These are phyloP conservation scores for Hygrophorus russula DNA, from an alignment of 768 basidiomycete species.

Conservation along the genomic window DNA sequence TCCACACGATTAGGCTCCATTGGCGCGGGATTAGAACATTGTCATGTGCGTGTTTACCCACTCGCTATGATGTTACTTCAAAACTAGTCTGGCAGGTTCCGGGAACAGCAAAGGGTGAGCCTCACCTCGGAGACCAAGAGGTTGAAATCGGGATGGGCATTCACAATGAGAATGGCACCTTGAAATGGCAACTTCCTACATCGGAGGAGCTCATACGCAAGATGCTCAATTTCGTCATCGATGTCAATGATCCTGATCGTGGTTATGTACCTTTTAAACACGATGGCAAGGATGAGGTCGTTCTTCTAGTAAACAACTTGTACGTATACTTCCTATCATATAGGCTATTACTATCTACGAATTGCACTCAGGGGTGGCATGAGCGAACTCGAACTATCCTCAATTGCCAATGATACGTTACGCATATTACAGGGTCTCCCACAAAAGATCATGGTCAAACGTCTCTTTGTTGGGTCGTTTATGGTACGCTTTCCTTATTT, in stretches of 20 bases:
- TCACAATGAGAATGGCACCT: slow-evolving; percentile 79
- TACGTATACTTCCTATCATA: too few relatives aligned
- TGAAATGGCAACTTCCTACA: slow-evolving; percentile 58
- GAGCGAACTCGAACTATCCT: slow-evolving; percentile 72
- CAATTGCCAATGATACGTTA: slow-evolving; percentile 51
- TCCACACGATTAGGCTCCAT: slow-evolving; percentile 66
- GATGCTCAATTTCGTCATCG: slow-evolving; percentile 59
- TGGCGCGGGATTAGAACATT: slow-evolving; percentile 82
- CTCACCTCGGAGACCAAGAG: slow-evolving; percentile 47
- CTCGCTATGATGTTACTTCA: neutral
- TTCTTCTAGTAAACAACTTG: slow-evolving; percentile 80
- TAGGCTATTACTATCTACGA: too few relatives aligned
- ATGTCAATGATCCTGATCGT: slow-evolving; percentile 65
- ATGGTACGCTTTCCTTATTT: slow-evolving; percentile 44
- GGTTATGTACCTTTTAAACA: slow-evolving; percentile 58
- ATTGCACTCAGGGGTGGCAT: slow-evolving; percentile 39
- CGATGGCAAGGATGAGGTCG: slow-evolving; percentile 52
- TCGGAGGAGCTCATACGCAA: slow-evolving; percentile 58
- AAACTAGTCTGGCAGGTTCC: slow-evolving; percentile 42
- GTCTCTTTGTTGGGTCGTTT: slow-evolving; percentile 70
- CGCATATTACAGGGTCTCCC: slow-evolving; percentile 37
- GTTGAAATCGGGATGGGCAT: slow-evolving; percentile 89
- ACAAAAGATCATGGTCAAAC: slow-evolving; percentile 38
- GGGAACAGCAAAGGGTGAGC: slow-evolving; percentile 51
- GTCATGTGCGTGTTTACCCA: slow-evolving; percentile 44